Percentiles rank a stretch among this genome's conserved stretches.
Evolutionary conservation across 306 rosid genomes (phyloP).

Genomic region (Prunus persica): DNA sequence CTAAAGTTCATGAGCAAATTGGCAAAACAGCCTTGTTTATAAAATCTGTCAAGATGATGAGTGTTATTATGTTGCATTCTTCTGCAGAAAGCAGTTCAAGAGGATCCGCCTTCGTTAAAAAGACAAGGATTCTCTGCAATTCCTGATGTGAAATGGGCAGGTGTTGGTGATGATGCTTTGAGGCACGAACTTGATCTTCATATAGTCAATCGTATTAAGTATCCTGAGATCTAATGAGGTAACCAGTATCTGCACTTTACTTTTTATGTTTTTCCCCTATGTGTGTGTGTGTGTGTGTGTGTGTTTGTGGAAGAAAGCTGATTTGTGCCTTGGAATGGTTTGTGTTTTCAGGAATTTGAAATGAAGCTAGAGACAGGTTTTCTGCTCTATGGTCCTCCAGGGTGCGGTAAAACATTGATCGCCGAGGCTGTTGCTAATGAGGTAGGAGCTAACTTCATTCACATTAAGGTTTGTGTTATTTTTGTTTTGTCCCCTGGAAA

Average conservation of each 20-base stretch:
- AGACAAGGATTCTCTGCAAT: conserved; percentile 70
- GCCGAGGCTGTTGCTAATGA: conserved; percentile 91
- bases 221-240: conserved; percentile 67
- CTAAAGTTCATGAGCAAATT: too few species aligned
- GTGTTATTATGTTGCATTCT: neutral
- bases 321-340: too few species aligned
- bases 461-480: conserved; percentile 42
- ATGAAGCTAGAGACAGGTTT: conserved; percentile 64
- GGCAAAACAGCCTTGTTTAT: too few species aligned
- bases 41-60: neutral
- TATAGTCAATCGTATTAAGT: conserved; percentile 52
- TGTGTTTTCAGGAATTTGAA: conserved; percentile 42
- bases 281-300: too few species aligned
- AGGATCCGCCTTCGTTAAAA: conserved; percentile 64
- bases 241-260: neutral
- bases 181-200: conserved; percentile 53
- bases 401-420: conserved; percentile 42
- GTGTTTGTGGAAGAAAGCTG: too few species aligned
- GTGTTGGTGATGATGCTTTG: conserved; percentile 68
- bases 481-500: neutral
- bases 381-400: conserved; percentile 61
- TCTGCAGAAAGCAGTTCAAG: conserved; percentile 52
- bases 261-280: too few species aligned
- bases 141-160: conserved; percentile 79
- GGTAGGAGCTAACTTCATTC: conserved; percentile 78